Evolutionary conservation across 768 basidiomycete species (phyloP).

Genomic region (Serendipita sp.): DNA sequence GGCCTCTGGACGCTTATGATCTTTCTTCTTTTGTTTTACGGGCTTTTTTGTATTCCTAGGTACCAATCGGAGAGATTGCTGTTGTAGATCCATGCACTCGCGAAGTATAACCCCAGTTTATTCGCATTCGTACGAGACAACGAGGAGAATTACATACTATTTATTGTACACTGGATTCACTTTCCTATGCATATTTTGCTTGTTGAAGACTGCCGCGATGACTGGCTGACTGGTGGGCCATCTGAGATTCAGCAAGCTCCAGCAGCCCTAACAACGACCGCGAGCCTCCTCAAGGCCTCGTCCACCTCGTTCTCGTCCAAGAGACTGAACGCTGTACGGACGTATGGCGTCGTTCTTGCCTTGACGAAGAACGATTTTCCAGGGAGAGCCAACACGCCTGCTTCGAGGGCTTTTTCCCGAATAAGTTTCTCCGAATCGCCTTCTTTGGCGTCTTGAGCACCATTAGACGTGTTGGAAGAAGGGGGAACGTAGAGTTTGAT

Average conservation of each 20-base stretch:
- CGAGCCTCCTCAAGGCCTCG: conserved; percentile 52
- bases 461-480: too few relatives aligned
- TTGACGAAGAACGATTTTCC: conserved; percentile 70
- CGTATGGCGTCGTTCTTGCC: conserved; percentile 51
- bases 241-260: not conserved
- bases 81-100: too few relatives aligned
- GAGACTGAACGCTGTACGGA: conserved; percentile 71
- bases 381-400: conserved; percentile 80
- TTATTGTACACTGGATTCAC: too few relatives aligned
- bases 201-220: too few relatives aligned
- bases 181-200: not conserved
- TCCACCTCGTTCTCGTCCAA: conserved; percentile 51
- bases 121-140: not conserved
- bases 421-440: conserved; percentile 64
- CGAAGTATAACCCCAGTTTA: not conserved
- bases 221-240: too few relatives aligned
- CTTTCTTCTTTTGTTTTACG: not conserved
- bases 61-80: not conserved
- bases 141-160: too few relatives aligned
- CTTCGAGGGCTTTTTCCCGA: conserved; percentile 54
- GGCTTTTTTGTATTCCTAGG: not conserved
- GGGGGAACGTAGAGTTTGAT: conserved; percentile 45
- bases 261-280: conserved; percentile 22
- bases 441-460: conserved; percentile 21
- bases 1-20: not conserved